Base-by-base conservation (phyloP, 139 green algal species). In the Yamagishiella unicocca region DNA sequence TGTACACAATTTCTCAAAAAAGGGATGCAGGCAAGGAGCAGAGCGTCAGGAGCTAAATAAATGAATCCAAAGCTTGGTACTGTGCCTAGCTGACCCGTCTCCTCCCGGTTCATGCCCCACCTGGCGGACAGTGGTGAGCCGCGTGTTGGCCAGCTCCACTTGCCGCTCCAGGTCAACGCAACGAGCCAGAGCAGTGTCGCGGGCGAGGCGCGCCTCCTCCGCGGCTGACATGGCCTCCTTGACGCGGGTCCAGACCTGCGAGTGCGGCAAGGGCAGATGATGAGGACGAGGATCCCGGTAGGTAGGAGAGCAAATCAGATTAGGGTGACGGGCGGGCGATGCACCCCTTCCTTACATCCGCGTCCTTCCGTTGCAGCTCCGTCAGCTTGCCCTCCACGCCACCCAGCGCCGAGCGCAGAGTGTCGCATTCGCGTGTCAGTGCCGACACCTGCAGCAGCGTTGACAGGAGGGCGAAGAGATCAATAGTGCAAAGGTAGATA, bases 211-310 rank as follows among this genome's bases (percentile, higher is more conserved):
- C 3, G 92, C 92, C 68, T 90, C 87, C 75, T 95, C 92, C 35
- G 92, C 92, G 27, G 87, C 82, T 75, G 92, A 90, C 92, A 95
- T 92, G 27, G 92, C 92, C 83, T 92, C 87, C 76, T 90, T 91
- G 53, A 95, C 91, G 67, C 89, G 90, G 29, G 58, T 76, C 79
- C 92, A 95, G 58, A 92, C 92, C 92, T 94, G 88, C 37, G n/a
- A 31, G 64, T 8, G 35, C 35, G 67, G 61, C 22, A 8, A 50
- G 71, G 42, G 5, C n/a, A n/a, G n/a, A n/a, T n/a, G n/a, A n/a
- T n/a, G n/a, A n/a, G 19, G 68, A 33, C 21, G 40, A 54, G 70
- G 38, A 21, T 7, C 38, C 77, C 38, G 70, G 24, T 40, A 24
- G 64, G 64, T 2, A 9, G 54, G 54, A 4, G 4, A 9, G n/a